Evolutionary conservation across 1,139 yeast genomes (phyloP).

Genomic region (Lodderomyces orthopsilosis): DNA sequence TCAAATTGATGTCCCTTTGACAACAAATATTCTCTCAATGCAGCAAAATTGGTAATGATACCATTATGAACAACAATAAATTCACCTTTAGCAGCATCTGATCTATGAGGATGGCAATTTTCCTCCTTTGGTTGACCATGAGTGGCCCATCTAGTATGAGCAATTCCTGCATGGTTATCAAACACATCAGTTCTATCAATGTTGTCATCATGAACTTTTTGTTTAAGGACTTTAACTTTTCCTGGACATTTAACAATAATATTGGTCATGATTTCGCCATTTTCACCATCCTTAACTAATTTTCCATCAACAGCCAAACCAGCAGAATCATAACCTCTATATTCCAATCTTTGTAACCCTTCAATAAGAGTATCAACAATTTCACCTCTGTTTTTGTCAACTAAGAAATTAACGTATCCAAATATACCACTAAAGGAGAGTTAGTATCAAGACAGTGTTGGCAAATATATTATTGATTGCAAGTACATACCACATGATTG

Average conservation of each 20-base stretch:
- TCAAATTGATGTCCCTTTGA: constrained; percentile 82
- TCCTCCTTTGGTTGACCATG: constrained; percentile 87
- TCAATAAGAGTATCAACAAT: constrained; percentile 85
- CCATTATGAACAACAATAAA: constrained; percentile 97
- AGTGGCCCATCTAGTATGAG: constrained; percentile 99
- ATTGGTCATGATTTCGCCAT: constrained; percentile 13
- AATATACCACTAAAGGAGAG: constrained; percentile 75
- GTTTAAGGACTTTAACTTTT: constrained; percentile 79
- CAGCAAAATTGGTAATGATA: constrained; percentile 93
- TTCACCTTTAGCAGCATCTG: constrained; percentile 69
- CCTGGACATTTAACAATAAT: constrained; percentile 82
- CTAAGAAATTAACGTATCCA: constrained; percentile 95
- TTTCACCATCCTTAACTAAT: constrained; percentile 36
- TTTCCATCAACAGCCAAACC: constrained; percentile 96
- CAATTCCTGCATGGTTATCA: constrained; percentile 91
- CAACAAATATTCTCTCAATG: constrained; percentile 74
- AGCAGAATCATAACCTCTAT: constrained; percentile 97
- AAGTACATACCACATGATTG: constrained; percentile 1
- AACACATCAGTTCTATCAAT: constrained; percentile 62
- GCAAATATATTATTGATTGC: too few relatives aligned
- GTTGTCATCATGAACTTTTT: constrained; percentile 57
- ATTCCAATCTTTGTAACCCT: constrained; percentile 90
- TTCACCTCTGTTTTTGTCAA: constrained; percentile 88
- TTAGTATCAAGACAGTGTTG: constrained; percentile 1
- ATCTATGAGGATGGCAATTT: constrained; percentile 96